phyloP scores from a whole-genome alignment of 306 rosid genomes.

The Potentilla sterilis region DNA sequence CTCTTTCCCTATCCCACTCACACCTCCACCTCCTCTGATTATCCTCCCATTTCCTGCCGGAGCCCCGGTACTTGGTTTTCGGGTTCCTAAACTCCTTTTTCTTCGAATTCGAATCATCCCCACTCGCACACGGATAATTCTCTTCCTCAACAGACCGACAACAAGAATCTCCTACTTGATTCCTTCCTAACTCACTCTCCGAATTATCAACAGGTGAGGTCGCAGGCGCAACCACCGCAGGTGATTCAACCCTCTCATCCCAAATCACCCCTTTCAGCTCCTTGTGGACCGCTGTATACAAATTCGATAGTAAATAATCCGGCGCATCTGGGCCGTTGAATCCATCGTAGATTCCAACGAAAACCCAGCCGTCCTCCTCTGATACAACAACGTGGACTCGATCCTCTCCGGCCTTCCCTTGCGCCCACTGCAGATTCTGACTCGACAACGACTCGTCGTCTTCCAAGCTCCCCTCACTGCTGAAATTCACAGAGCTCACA shows the following conservation, averaged over 20 bases:
- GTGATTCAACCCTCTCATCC: conserved; percentile 54
- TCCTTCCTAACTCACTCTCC: conserved; percentile 36
- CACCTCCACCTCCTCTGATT: conserved; percentile 89
- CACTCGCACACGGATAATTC: conserved; percentile 50
- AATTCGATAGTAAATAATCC: conserved; percentile 70
- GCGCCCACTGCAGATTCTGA: conserved; percentile 98
- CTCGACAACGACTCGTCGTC: conserved; percentile 72
- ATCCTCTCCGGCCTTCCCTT: conserved; percentile 98
- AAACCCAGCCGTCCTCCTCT: conserved; percentile 97
- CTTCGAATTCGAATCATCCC: conserved; percentile 37
- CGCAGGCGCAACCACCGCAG: conserved; percentile 24
- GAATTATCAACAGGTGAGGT: conserved; percentile 39
- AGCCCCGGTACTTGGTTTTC: conserved; percentile 48
- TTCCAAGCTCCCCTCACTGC: conserved; percentile 89
- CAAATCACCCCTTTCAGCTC: conserved; percentile 89
- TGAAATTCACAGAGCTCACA: conserved; percentile 70
- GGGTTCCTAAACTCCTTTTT: conserved; percentile 36
- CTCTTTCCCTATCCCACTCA: conserved; percentile 84
- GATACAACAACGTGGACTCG: conserved; percentile 96
- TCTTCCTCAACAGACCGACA: conserved; percentile 59
- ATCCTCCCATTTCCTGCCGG: conserved; percentile 78
- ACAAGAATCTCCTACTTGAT: conserved; percentile 43
- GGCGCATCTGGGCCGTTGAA: conserved; percentile 99
- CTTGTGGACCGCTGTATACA: conserved; percentile 66
- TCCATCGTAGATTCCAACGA: conserved; percentile 95